A percentile compares a stretch with the other conserved stretches of the same genome.
Conservation (phyloP, 768 basidiomycete species). For the Agaricus blazei region DNA sequence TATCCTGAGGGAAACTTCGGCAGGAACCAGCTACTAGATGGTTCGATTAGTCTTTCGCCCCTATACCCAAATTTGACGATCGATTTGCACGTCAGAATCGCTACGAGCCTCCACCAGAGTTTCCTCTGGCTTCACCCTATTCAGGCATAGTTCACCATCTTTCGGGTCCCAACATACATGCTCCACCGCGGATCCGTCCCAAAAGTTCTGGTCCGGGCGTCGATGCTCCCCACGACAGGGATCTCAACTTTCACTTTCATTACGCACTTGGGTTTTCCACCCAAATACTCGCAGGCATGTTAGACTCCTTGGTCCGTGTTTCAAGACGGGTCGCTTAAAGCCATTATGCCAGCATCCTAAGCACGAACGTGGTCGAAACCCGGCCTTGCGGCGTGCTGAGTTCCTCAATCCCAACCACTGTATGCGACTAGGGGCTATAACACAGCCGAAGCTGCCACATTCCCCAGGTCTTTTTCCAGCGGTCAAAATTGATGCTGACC, state of each 20-base stretch:
- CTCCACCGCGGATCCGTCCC: slow-evolving; percentile 75
- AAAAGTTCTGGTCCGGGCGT: slow-evolving; percentile 71
- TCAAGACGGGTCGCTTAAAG: slow-evolving; percentile 80
- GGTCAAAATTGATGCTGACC: slow-evolving; percentile 67
- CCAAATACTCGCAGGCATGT: slow-evolving; percentile 78
- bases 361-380: slow-evolving; percentile 50
- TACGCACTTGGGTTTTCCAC: slow-evolving; percentile 56
- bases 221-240: slow-evolving; percentile 62
- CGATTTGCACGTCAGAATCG: slow-evolving; percentile 96
- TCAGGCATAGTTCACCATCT: slow-evolving; percentile 88
- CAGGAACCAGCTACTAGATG: slow-evolving; percentile 82
- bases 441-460: slow-evolving; percentile 64
- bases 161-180: slow-evolving; percentile 84
- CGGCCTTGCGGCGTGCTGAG: slow-evolving; percentile 54
- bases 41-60: slow-evolving; percentile 96
- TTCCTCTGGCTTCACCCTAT: slow-evolving; percentile 21
- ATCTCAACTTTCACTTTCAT: slow-evolving; percentile 39
- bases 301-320: slow-evolving; percentile 87
- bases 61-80: slow-evolving; percentile 94
- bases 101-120: slow-evolving; percentile 95
- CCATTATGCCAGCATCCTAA: slow-evolving; percentile 76
- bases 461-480: slow-evolving; percentile 52
- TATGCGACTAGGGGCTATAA: slow-evolving; percentile 58
- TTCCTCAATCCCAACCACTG: slow-evolving; percentile 55
- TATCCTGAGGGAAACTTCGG: slow-evolving; percentile 31